A percentile compares a stretch with the other conserved stretches of the same genome.
These are phyloP conservation scores for Fusarium sp. DNA, from an alignment of 2,329 filamentous ascomycete genomes.

Conservation along the genomic window DNA sequence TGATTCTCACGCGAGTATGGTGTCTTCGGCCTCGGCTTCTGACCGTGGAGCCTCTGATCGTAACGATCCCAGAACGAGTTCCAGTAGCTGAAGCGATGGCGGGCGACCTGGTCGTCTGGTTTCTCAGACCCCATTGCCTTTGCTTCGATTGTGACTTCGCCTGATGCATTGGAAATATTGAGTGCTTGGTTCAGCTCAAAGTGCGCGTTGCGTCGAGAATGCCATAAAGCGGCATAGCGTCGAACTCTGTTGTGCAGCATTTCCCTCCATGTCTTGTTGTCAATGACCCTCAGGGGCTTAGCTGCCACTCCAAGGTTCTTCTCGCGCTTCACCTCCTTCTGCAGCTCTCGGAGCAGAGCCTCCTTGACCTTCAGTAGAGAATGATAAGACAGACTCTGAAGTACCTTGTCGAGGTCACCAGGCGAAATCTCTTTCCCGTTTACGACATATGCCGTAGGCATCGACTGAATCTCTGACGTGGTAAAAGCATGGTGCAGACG, in stretches of 20 bases:
- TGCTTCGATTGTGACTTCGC: slow-evolving; percentile 4
- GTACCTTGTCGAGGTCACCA: slow-evolving; percentile 42
- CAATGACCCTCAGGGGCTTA: background rate
- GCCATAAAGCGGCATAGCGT: slow-evolving; percentile 34
- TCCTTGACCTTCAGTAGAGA: slow-evolving; percentile 44
- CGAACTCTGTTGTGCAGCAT: slow-evolving; percentile 34
- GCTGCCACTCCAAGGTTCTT: slow-evolving; percentile 14
- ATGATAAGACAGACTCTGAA: slow-evolving; percentile 43
- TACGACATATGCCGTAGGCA: slow-evolving; percentile 40
- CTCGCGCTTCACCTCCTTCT: slow-evolving; percentile 32
- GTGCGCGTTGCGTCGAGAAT: slow-evolving; percentile 23
- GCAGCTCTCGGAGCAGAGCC: slow-evolving; percentile 27
- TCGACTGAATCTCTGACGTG: slow-evolving; percentile 44
- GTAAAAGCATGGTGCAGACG: slow-evolving; percentile 53
- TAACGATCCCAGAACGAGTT: slow-evolving; percentile 40
- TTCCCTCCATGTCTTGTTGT: slow-evolving; percentile 28
- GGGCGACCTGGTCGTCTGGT: slow-evolving; percentile 24
- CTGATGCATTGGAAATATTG: background rate
- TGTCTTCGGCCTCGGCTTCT: background rate
- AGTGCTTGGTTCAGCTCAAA: background rate
- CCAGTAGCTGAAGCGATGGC: slow-evolving; percentile 37
- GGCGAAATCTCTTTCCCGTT: slow-evolving; percentile 39
- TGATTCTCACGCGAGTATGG: background rate
- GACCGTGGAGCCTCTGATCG: slow-evolving; percentile 31
- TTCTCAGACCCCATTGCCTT: background rate